A percentile compares a stretch with the other conserved stretches of the same genome.
phyloP scores from a whole-genome alignment of 1,284 basidiomycete species.

The Moesziomyces sp. region DNA sequence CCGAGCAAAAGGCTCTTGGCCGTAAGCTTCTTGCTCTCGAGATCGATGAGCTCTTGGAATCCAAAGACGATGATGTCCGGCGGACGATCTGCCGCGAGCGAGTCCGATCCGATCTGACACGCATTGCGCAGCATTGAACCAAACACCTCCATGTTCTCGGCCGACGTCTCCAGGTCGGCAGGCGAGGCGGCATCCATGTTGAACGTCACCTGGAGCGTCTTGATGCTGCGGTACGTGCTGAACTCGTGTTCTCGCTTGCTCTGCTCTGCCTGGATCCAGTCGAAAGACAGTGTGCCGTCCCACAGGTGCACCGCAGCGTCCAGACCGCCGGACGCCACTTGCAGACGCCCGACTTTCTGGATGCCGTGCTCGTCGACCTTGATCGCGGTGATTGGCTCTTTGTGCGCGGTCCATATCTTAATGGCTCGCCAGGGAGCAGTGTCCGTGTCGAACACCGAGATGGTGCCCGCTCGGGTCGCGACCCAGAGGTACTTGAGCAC shows the following conservation, averaged over 20 bases:
- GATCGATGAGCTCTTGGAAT: constrained; percentile 93
- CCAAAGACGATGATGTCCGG: constrained; percentile 94
- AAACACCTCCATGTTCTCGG: constrained; percentile 60
- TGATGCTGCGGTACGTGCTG: constrained; percentile 81
- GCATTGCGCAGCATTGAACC: constrained; percentile 48
- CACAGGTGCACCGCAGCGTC: constrained; percentile 83
- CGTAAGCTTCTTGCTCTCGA: constrained; percentile 88
- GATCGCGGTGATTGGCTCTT: constrained; percentile 77
- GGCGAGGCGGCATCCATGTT: constrained; percentile 91
- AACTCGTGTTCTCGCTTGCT: constrained; percentile 79
- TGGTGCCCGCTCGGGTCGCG: constrained; percentile 81
- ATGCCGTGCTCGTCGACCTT: constrained; percentile 70
- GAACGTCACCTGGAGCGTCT: constrained; percentile 87
- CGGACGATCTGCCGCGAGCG: constrained; percentile 59
- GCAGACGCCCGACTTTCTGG: constrained; percentile 70
- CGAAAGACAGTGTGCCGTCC: constrained; percentile 86
- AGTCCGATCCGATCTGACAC: constrained; percentile 30
- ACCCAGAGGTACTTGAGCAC: constrained; percentile 76
- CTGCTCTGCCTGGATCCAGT: constrained; percentile 88
- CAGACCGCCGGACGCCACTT: constrained; percentile 80
- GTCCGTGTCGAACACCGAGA: constrained; percentile 82
- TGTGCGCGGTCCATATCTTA: constrained; percentile 89
- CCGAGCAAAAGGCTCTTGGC: constrained; percentile 71
- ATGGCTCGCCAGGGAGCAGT: constrained; percentile 77
- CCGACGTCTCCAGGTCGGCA: constrained; percentile 72